phyloP scores from a whole-genome alignment of 805 yeast genomes.

The Schizosaccharomyces osmophilus region DNA sequence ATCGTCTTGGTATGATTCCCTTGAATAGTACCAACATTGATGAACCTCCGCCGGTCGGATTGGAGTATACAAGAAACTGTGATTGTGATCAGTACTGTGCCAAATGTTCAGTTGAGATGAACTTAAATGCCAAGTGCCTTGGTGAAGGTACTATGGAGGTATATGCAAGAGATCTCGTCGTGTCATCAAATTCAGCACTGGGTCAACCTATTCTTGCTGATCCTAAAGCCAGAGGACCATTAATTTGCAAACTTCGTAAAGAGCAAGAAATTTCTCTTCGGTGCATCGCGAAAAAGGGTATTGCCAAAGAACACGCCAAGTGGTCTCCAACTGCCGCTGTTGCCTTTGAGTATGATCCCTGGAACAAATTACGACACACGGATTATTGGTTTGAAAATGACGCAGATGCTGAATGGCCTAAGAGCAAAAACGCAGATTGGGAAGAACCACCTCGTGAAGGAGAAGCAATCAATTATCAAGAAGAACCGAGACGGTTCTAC shows the following conservation, averaged over 20 bases:
- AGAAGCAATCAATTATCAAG: constrained; percentile 62
- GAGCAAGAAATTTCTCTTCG: constrained; percentile 74
- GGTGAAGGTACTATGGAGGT: constrained; percentile 72
- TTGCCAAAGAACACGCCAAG: constrained; percentile 65
- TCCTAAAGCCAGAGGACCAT: constrained; percentile 54
- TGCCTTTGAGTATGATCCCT: constrained; percentile 96
- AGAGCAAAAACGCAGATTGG: constrained; percentile 66
- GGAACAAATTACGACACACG: constrained; percentile 89
- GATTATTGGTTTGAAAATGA: constrained; percentile 90
- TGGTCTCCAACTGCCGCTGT: constrained; percentile 95
- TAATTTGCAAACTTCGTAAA: constrained; percentile 71
- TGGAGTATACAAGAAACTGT: constrained; percentile 81
- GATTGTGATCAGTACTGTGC: constrained; percentile 96
- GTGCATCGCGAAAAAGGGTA: constrained; percentile 73
- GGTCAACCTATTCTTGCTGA: constrained; percentile 79
- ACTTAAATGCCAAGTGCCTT: constrained; percentile 70
- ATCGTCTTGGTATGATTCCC: constrained; percentile 81
- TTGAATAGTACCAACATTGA: constrained; percentile 66
- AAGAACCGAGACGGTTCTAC: constrained; percentile 61
- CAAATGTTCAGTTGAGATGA: constrained; percentile 72
- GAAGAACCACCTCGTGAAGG: constrained; percentile 32
- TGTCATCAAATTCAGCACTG: constrained; percentile 18
- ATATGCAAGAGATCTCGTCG: constrained; percentile 55
- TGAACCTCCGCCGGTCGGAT: constrained; percentile 13
- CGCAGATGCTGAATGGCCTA: constrained; percentile 84